These are phyloP conservation scores for Coemansia sp. DNA, from an alignment of 192 early-diverging fungal genomes.

Conservation along the genomic window DNA sequence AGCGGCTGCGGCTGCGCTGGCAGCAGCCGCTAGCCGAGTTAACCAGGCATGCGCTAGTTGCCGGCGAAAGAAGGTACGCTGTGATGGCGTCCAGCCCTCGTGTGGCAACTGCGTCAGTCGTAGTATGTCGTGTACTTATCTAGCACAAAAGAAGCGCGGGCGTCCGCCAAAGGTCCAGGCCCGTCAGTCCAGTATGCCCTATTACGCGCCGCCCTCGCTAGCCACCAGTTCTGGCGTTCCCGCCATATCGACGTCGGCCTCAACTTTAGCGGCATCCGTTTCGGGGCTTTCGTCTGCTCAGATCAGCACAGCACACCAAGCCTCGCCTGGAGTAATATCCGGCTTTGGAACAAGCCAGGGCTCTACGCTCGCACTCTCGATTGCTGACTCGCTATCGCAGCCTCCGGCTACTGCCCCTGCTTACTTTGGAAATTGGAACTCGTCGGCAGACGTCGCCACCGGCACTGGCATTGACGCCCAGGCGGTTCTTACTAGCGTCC, in stretches of 20 bases:
- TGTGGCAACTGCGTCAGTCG: constrained; percentile 56
- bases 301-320: neutral
- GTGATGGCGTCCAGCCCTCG: constrained; percentile 55
- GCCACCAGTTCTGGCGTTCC: constrained; percentile 6
- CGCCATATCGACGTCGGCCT: neutral
- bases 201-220: constrained; percentile 12
- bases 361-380: neutral
- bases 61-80: constrained; percentile 58
- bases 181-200: constrained; percentile 17
- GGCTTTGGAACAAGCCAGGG: constrained; percentile 5
- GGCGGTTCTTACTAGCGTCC: neutral
- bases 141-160: constrained; percentile 51
- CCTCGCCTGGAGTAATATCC: neutral
- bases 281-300: neutral
- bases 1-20: constrained; percentile 4
- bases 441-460: neutral
- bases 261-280: neutral
- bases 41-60: constrained; percentile 58
- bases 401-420: constrained; percentile 1
- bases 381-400: neutral
- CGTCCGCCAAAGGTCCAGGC: constrained; percentile 48
- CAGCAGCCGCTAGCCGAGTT: constrained; percentile 22
- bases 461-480: neutral
- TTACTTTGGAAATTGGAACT: constrained; percentile 11
- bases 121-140: constrained; percentile 45